A percentile compares a stretch with the other conserved stretches of the same genome.
These are phyloP conservation scores for Lasiodiplodia gonubiensis DNA, from an alignment of 2,329 filamentous ascomycete genomes.

Conservation along the genomic window DNA sequence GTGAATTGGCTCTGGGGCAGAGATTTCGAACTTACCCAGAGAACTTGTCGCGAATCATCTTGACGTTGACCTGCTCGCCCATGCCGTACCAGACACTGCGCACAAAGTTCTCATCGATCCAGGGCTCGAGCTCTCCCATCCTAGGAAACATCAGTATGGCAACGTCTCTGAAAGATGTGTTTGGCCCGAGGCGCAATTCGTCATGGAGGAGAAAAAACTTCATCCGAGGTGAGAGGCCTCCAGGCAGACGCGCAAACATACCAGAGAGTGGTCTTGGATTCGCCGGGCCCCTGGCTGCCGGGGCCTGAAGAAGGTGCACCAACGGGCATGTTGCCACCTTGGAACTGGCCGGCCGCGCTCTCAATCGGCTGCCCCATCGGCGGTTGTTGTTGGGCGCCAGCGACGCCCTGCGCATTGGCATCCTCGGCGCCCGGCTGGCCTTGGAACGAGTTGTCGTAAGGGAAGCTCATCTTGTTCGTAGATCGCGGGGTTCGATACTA, in stretches of 20 bases:
- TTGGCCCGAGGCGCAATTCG: not conserved
- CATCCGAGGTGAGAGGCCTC: not conserved
- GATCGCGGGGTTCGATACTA: conserved; percentile 15
- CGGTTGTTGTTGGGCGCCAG: conserved; percentile 50
- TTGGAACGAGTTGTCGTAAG: conserved; percentile 68
- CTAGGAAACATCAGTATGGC: conserved; percentile 52
- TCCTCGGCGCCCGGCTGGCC: conserved; percentile 61
- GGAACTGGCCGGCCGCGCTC: conserved; percentile 57
- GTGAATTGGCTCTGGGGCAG: not conserved
- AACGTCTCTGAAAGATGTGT: conserved; percentile 4
- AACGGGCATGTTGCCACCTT: conserved; percentile 52
- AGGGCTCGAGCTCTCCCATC: conserved; percentile 99
- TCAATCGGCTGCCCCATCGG: conserved; percentile 65
- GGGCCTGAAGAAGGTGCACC: conserved; percentile 47
- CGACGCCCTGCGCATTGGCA: conserved; percentile 59
- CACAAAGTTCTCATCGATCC: conserved; percentile 99
- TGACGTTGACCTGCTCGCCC: conserved; percentile 94
- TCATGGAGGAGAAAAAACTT: conserved; percentile 19
- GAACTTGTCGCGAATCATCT: conserved; percentile 99
- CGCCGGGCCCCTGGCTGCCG: conserved; percentile 45
- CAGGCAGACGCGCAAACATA: conserved; percentile 40
- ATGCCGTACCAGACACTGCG: conserved; percentile 93
- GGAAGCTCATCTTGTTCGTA: conserved; percentile 65
- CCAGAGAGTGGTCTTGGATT: conserved; percentile 60
- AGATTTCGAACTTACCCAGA: conserved; percentile 72